Conservation (phyloP, 768 basidiomycete genomes). For the button mushroom (Agaricus bisporus) region DNA sequence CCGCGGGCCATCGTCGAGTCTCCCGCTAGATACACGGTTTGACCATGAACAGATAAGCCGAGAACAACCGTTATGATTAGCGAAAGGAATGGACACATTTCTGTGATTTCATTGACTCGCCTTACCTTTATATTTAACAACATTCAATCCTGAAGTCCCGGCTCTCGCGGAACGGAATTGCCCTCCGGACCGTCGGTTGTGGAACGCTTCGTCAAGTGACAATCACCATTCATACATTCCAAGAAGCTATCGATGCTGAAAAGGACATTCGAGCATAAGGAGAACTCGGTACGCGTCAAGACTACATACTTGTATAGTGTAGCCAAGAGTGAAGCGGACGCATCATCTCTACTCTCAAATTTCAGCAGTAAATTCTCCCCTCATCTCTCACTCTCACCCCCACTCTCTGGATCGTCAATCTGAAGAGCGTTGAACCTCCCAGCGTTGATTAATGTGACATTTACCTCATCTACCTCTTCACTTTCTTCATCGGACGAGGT, state of each 20-base stretch:
- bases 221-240: background rate
- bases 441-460: constrained; percentile 17
- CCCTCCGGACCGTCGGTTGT: constrained; percentile 1
- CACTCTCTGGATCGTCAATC: constrained; percentile 14
- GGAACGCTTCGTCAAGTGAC: constrained; percentile 4
- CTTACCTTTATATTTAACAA: background rate
- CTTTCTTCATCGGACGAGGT: constrained; percentile 23
- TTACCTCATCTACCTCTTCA: constrained; percentile 16
- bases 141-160: background rate
- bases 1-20: constrained; percentile 39
- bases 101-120: background rate
- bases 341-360: background rate
- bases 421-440: constrained; percentile 38
- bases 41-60: constrained; percentile 17
- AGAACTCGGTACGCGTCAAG: background rate
- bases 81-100: constrained; percentile 9
- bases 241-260: background rate
- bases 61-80: constrained; percentile 5
- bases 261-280: background rate
- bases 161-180: background rate
- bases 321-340: background rate
- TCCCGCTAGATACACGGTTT: constrained; percentile 37
- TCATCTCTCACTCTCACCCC: constrained; percentile 17
- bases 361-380: constrained; percentile 14
- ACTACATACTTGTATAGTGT: background rate